phyloP scores from a whole-genome alignment of 1,284 basidiomycete genomes.

The Apiotrichum porosum region DNA sequence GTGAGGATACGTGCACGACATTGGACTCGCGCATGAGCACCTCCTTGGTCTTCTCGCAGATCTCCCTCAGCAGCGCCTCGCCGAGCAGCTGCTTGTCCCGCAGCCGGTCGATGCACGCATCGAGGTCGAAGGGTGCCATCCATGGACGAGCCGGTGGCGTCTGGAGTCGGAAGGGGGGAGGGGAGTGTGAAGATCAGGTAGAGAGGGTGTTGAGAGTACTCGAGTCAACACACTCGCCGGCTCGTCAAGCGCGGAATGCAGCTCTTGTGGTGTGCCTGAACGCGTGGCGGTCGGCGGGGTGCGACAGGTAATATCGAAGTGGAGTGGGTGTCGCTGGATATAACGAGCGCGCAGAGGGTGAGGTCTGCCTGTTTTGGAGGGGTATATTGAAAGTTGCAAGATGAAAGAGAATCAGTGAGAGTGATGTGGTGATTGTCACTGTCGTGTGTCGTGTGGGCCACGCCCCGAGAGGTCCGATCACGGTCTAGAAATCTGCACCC shows the following conservation, averaged over 20 bases:
- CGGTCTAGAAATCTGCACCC: too few relatives aligned
- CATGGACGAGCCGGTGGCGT: conserved; percentile 7
- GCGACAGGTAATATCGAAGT: too few relatives aligned
- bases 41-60: conserved; percentile 98
- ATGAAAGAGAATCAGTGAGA: too few relatives aligned
- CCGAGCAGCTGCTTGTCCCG: conserved; percentile 87
- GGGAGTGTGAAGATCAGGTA: neutral
- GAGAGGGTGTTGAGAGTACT: neutral
- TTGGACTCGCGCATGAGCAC: conserved; percentile 98
- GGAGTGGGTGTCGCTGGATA: neutral
- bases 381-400: too few relatives aligned
- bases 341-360: too few relatives aligned
- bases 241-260: neutral
- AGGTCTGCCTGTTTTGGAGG: too few relatives aligned
- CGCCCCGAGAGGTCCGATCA: too few relatives aligned
- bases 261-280: too few relatives aligned
- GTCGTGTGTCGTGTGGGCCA: too few relatives aligned
- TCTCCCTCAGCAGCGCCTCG: conserved; percentile 85
- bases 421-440: too few relatives aligned
- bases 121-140: conserved; percentile 90
- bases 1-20: conserved; percentile 93
- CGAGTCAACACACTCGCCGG: too few relatives aligned
- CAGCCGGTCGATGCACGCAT: conserved; percentile 86
- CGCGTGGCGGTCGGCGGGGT: too few relatives aligned
- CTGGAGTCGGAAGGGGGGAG: neutral